Evolutionary conservation across 192 early-diverging fungal genomes (phyloP), one percentile per base, ranked within the genome.

Genomic region (Linderina pennispora): DNA sequence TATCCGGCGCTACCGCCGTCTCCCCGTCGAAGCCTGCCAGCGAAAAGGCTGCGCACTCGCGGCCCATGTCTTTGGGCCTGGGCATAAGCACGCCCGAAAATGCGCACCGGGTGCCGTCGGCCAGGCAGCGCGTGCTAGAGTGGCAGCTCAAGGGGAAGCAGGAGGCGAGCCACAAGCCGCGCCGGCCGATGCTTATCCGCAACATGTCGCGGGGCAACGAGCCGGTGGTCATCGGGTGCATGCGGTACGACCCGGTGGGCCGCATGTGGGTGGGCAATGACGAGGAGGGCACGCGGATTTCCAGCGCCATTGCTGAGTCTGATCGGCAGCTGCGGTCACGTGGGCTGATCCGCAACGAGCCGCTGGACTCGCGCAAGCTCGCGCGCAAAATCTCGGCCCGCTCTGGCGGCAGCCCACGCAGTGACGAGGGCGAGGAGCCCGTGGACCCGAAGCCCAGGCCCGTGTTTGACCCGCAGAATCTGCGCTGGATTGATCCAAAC

Each of bases 401-500:
- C 25, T 49, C 65, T 0, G 65, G 65, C 8, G 48, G 53, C 49
- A 31, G 6, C 28, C 28, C 28, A 32, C 20, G 45, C 42, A 5
- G 11, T 4, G 10, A 22, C 34, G 11, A 14, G 34, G 33, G 6
- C 28, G 6, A 31, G 28, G 28, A 31, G 28, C 6, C 28, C 28
- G 11, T 31, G 6, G 28, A 31, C 28, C 28, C 28, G 6, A 31
- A 39, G 14, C 36, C 58, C 17, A 53, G 53, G 32, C 65, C 65
- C 40, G 57, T 68, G 18, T 68, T 68, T 43, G 65, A 68, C 44
- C 65, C 65, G 28, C 65, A 68, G 46, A 60, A 61, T 16, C 42
- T 68, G 48, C 57, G 65, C 20, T 68, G 65, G 65, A 61, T 68
- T 23, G 58, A 61, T 24, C 65, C 65, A 2, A 61, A 60, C 39